Percentiles rank a stretch among this genome's conserved stretches.
These are phyloP conservation scores for Podila horticola DNA, from an alignment of 192 early-diverging fungal species.

Conservation along the genomic window DNA sequence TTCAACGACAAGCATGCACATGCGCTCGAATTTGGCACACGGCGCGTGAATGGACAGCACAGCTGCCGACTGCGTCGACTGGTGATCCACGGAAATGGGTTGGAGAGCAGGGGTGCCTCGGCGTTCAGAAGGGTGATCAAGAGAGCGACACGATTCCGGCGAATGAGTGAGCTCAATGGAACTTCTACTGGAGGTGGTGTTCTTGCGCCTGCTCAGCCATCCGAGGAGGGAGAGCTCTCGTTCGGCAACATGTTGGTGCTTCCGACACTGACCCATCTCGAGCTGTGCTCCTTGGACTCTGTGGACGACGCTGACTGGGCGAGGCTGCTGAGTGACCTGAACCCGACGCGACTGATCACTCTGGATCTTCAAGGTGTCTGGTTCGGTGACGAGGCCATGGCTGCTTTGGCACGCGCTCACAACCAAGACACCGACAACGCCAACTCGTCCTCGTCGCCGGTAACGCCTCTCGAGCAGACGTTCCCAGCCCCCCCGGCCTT, in stretches of 20 bases:
- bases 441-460: neutral
- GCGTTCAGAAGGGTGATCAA: conserved; percentile 21
- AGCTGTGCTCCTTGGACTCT: conserved; percentile 34
- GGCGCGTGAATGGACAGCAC: conserved; percentile 3
- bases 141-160: conserved; percentile 12
- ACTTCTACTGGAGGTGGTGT: neutral
- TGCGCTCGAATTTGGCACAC: conserved; percentile 40
- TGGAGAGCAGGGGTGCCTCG: conserved; percentile 20
- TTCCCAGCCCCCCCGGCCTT: conserved; percentile 18
- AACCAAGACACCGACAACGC: neutral
- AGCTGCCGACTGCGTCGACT: conserved; percentile 29
- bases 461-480: conserved; percentile 2
- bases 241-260: conserved; percentile 23
- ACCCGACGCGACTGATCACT: conserved; percentile 16
- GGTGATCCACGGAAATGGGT: conserved; percentile 45
- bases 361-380: conserved; percentile 31
- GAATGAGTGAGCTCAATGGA: neutral
- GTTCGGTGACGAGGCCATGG: conserved; percentile 31
- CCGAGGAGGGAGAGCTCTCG: conserved; percentile 1
- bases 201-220: neutral
- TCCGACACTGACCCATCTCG: conserved; percentile 35
- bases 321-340: conserved; percentile 18
- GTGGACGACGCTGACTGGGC: conserved; percentile 37
- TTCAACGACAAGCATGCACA: conserved; percentile 48
- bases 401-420: conserved; percentile 3